These are phyloP conservation scores for Pulveroboletus sp. DNA, from an alignment of 768 basidiomycete genomes.

Conservation along the genomic window DNA sequence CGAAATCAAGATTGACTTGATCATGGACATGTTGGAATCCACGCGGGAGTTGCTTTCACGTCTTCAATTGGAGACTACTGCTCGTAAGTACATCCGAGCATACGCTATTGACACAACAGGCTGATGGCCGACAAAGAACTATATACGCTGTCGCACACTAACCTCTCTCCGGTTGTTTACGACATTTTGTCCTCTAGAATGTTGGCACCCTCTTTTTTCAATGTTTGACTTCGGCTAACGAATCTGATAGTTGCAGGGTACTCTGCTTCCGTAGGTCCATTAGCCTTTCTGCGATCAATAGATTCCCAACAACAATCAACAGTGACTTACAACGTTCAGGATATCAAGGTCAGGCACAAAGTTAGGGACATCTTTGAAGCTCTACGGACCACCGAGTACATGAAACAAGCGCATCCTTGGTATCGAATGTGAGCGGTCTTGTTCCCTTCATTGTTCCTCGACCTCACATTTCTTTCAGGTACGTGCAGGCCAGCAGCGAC, in stretches of 20 bases:
- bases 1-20: conserved; percentile 40
- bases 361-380: conserved; percentile 6
- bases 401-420: background rate
- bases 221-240: background rate
- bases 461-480: background rate
- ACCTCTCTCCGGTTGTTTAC: conserved; percentile 22
- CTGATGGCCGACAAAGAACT: background rate
- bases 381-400: conserved; percentile 1
- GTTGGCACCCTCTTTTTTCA: conserved; percentile 33
- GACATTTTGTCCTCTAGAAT: conserved; percentile 44
- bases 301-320: background rate
- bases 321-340: conserved; percentile 29
- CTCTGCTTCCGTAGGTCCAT: conserved; percentile 44
- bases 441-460: background rate
- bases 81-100: conserved; percentile 19
- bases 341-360: too few species aligned
- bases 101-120: too few species aligned
- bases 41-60: conserved; percentile 26
- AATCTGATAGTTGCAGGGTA: conserved; percentile 40
- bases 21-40: conserved; percentile 19
- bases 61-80: conserved; percentile 26
- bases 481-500: background rate
- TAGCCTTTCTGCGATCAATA: background rate
- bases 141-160: conserved; percentile 8
- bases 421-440: conserved; percentile 6